phyloP scores from a whole-genome alignment of 371 early-diverging fungal genomes.

The Dinochytrium kinnereticum region DNA sequence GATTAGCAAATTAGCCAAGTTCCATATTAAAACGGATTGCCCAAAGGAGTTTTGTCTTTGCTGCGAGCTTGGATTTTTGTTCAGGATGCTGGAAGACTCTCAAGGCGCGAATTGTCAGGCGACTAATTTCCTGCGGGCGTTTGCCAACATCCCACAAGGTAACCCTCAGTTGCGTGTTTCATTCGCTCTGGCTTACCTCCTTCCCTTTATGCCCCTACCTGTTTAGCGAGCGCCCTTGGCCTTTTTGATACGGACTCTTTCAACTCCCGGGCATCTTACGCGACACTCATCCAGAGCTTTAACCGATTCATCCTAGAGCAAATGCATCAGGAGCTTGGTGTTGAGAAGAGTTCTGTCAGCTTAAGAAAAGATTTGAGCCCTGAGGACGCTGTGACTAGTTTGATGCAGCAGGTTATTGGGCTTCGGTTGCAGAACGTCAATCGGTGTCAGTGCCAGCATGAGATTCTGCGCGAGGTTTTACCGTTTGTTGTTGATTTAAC shows the following conservation, averaged over 20 bases:
- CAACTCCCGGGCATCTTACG: constrained; percentile 64
- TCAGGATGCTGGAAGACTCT: constrained; percentile 87
- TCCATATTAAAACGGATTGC: constrained; percentile 76
- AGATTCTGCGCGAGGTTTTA: constrained; percentile 64
- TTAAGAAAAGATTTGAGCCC: not conserved
- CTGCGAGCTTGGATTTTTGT: constrained; percentile 92
- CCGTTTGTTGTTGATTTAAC: constrained; percentile 82
- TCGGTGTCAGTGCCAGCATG: constrained; percentile 68
- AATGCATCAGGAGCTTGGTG: constrained; percentile 70
- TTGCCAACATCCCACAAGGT: constrained; percentile 85
- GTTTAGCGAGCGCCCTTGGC: constrained; percentile 73
- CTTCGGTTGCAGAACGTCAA: constrained; percentile 66
- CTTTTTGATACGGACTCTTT: constrained; percentile 83
- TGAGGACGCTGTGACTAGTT: constrained; percentile 1
- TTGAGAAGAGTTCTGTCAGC: constrained; percentile 27
- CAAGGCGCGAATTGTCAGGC: constrained; percentile 94
- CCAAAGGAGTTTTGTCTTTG: constrained; percentile 76
- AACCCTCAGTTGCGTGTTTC: constrained; percentile 18
- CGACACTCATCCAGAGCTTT: constrained; percentile 80
- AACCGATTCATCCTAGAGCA: constrained; percentile 90
- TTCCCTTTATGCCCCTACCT: constrained; percentile 2
- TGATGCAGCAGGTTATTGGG: constrained; percentile 77
- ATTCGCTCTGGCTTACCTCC: too few species aligned
- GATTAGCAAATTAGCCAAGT: constrained; percentile 69
- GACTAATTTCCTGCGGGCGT: constrained; percentile 82